Evolutionary conservation across 2,329 filamentous ascomycete species (phyloP).

Genomic region (Drechmeria coniospora): DNA sequence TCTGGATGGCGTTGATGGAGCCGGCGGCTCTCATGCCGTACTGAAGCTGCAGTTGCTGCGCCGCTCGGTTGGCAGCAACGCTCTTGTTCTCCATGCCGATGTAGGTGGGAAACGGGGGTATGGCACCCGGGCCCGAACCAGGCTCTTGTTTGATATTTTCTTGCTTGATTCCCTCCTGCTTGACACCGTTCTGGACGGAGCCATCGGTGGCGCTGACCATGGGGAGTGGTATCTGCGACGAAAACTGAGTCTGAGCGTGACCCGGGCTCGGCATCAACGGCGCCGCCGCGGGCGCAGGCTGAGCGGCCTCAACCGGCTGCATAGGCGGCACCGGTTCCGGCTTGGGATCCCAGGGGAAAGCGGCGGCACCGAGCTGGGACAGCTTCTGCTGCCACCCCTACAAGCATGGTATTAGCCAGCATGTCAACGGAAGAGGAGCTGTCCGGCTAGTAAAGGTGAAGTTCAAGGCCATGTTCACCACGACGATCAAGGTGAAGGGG

Average conservation of each 20-base stretch:
- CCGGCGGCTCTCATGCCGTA: conserved; percentile 50
- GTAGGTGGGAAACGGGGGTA: conserved; percentile 18
- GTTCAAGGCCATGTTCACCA: too few relatives aligned
- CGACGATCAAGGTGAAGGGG: too few relatives aligned
- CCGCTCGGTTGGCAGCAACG: conserved; percentile 38
- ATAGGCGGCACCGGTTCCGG: conserved; percentile 41
- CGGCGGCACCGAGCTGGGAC: conserved; percentile 66
- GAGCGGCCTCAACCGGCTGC: conserved; percentile 18
- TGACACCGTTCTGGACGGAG: conserved; percentile 20
- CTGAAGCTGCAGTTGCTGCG: conserved; percentile 38
- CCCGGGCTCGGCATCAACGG: conserved; percentile 8
- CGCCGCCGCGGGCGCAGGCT: conserved; percentile 8
- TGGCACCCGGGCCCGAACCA: conserved; percentile 16
- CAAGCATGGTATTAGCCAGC: conserved; percentile 9
- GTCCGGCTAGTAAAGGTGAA: too few relatives aligned
- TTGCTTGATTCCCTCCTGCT: conserved; percentile 28
- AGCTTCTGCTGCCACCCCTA: conserved; percentile 93
- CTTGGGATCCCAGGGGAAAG: conserved; percentile 91
- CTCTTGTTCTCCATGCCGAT: conserved; percentile 18
- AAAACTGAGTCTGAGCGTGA: conserved; percentile 17
- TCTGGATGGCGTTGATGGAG: conserved; percentile 48
- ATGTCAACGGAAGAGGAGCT: conserved; percentile 6
- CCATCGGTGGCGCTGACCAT: conserved; percentile 14
- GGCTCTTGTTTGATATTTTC: conserved; percentile 33
- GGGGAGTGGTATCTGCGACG: conserved; percentile 16